Conservation (phyloP, 371 early-diverging fungal genomes). For the Apophysomyces trapeziformis region DNA sequence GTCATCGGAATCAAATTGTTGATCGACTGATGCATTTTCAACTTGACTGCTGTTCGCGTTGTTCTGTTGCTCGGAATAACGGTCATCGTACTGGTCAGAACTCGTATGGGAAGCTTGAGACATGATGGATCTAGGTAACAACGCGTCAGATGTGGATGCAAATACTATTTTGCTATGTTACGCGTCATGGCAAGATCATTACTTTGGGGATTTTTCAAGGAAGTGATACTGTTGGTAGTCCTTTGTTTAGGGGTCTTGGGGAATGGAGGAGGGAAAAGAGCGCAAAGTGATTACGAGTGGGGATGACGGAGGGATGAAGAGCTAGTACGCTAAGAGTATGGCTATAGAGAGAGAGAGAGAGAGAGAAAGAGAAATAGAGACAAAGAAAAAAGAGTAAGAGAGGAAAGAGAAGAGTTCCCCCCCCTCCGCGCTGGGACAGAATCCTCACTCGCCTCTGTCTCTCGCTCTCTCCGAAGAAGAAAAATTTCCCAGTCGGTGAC, state of each 20-base stretch:
- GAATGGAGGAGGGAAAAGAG: neutral
- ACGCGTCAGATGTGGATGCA: slow-evolving; percentile 2
- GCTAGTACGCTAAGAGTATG: neutral
- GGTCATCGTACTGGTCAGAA: slow-evolving; percentile 22
- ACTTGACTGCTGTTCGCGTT: slow-evolving; percentile 9
- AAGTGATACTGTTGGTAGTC: neutral
- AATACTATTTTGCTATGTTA: neutral
- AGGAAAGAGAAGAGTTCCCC: no score
- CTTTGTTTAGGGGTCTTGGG: neutral
- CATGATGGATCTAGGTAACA: slow-evolving; percentile 10
- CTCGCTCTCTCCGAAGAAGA: no score
- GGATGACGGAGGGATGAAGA: slow-evolving; percentile 7
- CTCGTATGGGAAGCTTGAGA: slow-evolving; percentile 22
- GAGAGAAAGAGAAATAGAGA: neutral
- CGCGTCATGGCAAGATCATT: neutral
- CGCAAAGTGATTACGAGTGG: slow-evolving; percentile 1
- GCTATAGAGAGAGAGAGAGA: slow-evolving; percentile 7
- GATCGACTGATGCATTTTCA: slow-evolving; percentile 17
- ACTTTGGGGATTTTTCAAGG: neutral
- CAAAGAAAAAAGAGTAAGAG: neutral
- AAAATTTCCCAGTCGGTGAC: no score
- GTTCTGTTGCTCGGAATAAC: slow-evolving; percentile 9
- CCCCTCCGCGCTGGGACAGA: neutral
- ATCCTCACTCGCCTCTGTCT: neutral
- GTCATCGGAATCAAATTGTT: slow-evolving; percentile 11